Percentiles rank a stretch among this genome's conserved stretches.
Conservation (phyloP, 495 filamentous ascomycete species). For the Podospora appendiculata region DNA sequence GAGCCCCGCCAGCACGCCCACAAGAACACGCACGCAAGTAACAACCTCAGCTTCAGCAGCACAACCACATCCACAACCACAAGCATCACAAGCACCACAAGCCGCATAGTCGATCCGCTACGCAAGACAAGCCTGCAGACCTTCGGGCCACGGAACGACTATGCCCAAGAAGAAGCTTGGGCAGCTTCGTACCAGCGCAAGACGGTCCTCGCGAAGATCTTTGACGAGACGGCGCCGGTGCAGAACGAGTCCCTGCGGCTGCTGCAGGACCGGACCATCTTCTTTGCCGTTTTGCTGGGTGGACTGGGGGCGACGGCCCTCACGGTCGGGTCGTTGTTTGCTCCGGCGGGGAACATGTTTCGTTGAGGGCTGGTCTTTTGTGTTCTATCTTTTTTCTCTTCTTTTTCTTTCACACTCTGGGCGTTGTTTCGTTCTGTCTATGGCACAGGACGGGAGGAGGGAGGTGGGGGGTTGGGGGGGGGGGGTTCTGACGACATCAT, state of each 20-base stretch:
- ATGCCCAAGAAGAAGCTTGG: slow-evolving; percentile 52
- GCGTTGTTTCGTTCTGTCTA: too few species aligned
- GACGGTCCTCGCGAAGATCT: slow-evolving; percentile 51
- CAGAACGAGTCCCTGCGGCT: slow-evolving; percentile 53
- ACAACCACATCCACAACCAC: neutral
- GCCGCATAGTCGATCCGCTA: slow-evolving; percentile 11
- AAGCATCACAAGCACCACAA: neutral
- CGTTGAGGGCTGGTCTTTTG: neutral
- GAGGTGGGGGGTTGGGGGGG: too few species aligned
- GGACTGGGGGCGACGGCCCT: slow-evolving; percentile 23
- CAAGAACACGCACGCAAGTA: too few species aligned
- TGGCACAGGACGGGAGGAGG: too few species aligned
- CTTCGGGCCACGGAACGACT: slow-evolving; percentile 45
- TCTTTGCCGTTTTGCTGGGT: slow-evolving; percentile 37
- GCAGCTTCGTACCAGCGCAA: slow-evolving; percentile 48
- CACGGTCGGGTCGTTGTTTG: slow-evolving; percentile 23
- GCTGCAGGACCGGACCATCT: slow-evolving; percentile 58
- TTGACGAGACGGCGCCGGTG: slow-evolving; percentile 54
- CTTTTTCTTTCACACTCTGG: too few species aligned
- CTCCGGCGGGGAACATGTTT: slow-evolving; percentile 11
- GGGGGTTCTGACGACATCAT: too few species aligned
- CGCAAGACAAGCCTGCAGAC: slow-evolving; percentile 41
- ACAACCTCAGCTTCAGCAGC: slow-evolving; percentile 6
- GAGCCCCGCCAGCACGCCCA: too few species aligned
- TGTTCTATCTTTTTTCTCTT: too few species aligned